phyloP scores from a whole-genome alignment of 2,329 filamentous ascomycete genomes.

The Cladosporium sp. region DNA sequence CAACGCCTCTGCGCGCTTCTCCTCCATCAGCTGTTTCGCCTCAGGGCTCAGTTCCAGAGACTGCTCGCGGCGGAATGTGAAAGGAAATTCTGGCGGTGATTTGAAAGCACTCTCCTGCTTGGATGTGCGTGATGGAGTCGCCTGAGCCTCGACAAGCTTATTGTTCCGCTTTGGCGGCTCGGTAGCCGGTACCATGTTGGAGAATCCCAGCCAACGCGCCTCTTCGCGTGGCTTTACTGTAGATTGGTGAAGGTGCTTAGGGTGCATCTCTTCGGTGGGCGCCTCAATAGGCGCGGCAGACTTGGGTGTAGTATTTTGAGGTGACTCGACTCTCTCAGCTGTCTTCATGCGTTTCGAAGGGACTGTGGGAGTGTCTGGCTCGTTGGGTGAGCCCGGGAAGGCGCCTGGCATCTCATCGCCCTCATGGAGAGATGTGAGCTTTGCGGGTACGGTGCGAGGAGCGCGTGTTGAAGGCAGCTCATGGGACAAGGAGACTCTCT shows the following conservation, averaged over 20 bases:
- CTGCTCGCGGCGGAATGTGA: slow-evolving; percentile 55
- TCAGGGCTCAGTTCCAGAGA: slow-evolving; percentile 58
- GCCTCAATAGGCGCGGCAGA: slow-evolving; percentile 65
- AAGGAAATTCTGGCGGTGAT: slow-evolving; percentile 62
- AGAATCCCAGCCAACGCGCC: slow-evolving; percentile 76
- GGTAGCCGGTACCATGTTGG: slow-evolving; percentile 61
- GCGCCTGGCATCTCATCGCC: slow-evolving; percentile 37
- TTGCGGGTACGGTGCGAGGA: slow-evolving; percentile 32
- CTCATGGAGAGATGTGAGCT: slow-evolving; percentile 45
- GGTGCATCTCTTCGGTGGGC: slow-evolving; percentile 81
- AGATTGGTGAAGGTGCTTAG: slow-evolving; percentile 70
- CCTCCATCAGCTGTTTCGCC: slow-evolving; percentile 57
- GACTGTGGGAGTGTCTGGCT: slow-evolving; percentile 2
- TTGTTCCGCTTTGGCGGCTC: slow-evolving; percentile 42
- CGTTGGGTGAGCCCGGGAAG: slow-evolving; percentile 26
- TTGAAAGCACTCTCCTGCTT: slow-evolving; percentile 37
- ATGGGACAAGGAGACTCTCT: slow-evolving; percentile 33
- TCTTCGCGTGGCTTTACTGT: slow-evolving; percentile 75
- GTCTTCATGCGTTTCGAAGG: slow-evolving; percentile 20
- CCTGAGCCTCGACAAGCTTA: slow-evolving; percentile 45
- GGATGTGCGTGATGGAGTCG: slow-evolving; percentile 54
- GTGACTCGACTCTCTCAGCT: slow-evolving; percentile 19
- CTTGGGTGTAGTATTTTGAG: slow-evolving; percentile 50
- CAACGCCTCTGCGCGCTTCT: slow-evolving; percentile 67
- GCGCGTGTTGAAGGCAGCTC: slow-evolving; percentile 24